These are phyloP conservation scores for Xerocomus minutiporus DNA, from an alignment of 1,284 basidiomycete species.

Conservation along the genomic window DNA sequence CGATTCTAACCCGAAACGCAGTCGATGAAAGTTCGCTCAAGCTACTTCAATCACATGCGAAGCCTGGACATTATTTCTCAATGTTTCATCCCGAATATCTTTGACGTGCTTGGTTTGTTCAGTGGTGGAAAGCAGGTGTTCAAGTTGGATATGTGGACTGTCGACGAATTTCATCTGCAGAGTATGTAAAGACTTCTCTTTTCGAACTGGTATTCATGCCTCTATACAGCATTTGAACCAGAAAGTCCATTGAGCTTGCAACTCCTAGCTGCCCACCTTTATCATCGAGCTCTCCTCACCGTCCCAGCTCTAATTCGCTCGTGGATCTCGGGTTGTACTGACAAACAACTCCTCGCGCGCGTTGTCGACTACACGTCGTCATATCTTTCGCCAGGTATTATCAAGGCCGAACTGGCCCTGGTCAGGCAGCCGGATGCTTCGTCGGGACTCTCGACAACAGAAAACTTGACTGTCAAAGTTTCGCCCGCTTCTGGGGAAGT, in stretches of 20 bases:
- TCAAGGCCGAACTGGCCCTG: slow-evolving; percentile 76
- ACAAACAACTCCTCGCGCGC: slow-evolving; percentile 77
- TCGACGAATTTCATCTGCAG: slow-evolving; percentile 84
- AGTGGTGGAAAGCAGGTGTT: slow-evolving; percentile 57
- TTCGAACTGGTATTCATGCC: background rate
- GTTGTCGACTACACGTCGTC: slow-evolving; percentile 78
- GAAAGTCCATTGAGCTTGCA: slow-evolving; percentile 54
- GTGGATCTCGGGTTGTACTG: slow-evolving; percentile 87
- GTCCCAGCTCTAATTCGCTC: slow-evolving; percentile 79
- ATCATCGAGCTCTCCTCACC: slow-evolving; percentile 78
- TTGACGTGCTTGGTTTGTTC: slow-evolving; percentile 65
- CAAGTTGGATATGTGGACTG: slow-evolving; percentile 76
- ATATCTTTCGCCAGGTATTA: slow-evolving; percentile 90
- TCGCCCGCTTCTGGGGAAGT: slow-evolving; percentile 69
- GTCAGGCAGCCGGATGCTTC: slow-evolving; percentile 64
- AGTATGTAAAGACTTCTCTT: slow-evolving; percentile 44
- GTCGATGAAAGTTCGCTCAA: slow-evolving; percentile 77
- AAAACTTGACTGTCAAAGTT: slow-evolving; percentile 80
- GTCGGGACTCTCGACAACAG: slow-evolving; percentile 66
- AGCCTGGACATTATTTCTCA: slow-evolving; percentile 59
- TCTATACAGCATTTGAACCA: slow-evolving; percentile 54
- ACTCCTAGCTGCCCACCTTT: slow-evolving; percentile 84
- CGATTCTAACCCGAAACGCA: slow-evolving; percentile 30
- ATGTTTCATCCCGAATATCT: slow-evolving; percentile 72
- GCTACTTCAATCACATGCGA: slow-evolving; percentile 84